Evolutionary conservation across 495 filamentous ascomycete species (phyloP).

Genomic region (Immersiella caudata): DNA sequence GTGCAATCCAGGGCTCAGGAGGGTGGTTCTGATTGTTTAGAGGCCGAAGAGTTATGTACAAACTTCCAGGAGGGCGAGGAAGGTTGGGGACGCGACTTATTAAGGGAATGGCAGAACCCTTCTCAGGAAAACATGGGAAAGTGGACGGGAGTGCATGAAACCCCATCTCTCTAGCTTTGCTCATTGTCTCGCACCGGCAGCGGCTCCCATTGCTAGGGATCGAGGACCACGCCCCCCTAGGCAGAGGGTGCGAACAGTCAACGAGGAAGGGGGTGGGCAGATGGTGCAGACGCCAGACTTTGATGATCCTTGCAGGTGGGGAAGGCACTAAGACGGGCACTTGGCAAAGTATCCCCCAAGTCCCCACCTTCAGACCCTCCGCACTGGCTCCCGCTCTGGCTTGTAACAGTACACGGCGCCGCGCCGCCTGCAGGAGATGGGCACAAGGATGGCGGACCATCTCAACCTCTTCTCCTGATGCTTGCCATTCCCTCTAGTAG

Average conservation of each 20-base stretch:
- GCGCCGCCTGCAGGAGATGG: conserved; percentile 2
- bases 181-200: conserved; percentile 7
- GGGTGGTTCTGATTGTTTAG: not conserved
- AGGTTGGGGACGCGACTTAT: conserved; percentile 22
- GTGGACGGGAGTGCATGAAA: conserved; percentile 36
- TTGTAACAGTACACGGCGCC: conserved; percentile 15
- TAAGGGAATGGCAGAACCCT: conserved; percentile 24
- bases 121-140: conserved; percentile 33
- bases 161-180: conserved; percentile 30
- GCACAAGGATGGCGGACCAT: not conserved
- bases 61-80: not conserved
- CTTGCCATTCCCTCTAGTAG: not conserved
- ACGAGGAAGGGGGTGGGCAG: conserved; percentile 17
- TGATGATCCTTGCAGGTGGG: conserved; percentile 32
- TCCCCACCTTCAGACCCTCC: not conserved
- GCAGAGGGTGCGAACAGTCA: not conserved
- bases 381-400: conserved; percentile 10
- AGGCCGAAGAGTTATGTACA: conserved; percentile 10
- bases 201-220: conserved; percentile 16
- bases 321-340: conserved; percentile 10
- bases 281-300: conserved; percentile 20
- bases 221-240: conserved; percentile 13
- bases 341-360: conserved; percentile 11
- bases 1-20: not conserved
- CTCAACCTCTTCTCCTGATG: conserved; percentile 1